phyloP scores from a whole-genome alignment of 345 rosid species.

The Brassica napus region Da-Ae NC_063436.1:29611001-29611500 shows the following conservation, averaged over 20 bases:
- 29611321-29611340: conserved; percentile 18
- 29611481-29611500: neutral
- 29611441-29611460: conserved; percentile 59
- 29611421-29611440: conserved; percentile 64
- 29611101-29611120: conserved; percentile 58
- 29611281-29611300: neutral
- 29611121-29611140: conserved; percentile 51
- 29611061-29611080: conserved; percentile 47
- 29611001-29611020: conserved; percentile 72
- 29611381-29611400: conserved; percentile 66
- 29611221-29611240: neutral
- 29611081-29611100: conserved; percentile 10
- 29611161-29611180: too few relatives aligned
- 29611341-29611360: neutral
- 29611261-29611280: neutral
- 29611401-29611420: conserved; percentile 68
- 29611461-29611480: conserved; percentile 50
- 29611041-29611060: conserved; percentile 63
- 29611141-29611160: neutral
- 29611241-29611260: neutral
- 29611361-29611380: neutral
- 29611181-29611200: neutral
- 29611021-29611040: conserved; percentile 52
- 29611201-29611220: neutral
- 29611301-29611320: conserved; percentile 7